These are phyloP conservation scores for Acer negundo DNA, from an alignment of 345 rosid species.

Conservation along the genomic window DNA sequence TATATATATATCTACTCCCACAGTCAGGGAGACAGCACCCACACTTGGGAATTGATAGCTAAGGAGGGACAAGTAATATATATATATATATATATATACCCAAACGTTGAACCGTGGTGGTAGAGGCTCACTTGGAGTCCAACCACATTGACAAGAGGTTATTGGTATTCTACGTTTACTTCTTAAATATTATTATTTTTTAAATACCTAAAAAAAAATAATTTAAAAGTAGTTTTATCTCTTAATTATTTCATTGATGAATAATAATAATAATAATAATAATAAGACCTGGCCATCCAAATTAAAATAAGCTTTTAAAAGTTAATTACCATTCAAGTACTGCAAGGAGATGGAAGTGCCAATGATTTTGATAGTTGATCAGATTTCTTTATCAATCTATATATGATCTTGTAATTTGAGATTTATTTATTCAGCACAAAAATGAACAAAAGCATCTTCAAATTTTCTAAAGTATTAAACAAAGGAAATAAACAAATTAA, in stretches of 20 bases:
- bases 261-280: too few species aligned
- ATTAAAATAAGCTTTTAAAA: neutral
- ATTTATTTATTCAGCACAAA: neutral
- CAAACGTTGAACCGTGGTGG: too few species aligned
- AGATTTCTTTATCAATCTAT: neutral
- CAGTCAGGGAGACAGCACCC: too few species aligned
- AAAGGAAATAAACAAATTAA: neutral
- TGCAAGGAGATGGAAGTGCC: neutral
- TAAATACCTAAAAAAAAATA: neutral
- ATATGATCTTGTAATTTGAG: too few species aligned
- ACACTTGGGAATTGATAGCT: too few species aligned
- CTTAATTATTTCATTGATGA: neutral
- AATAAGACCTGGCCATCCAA: neutral
- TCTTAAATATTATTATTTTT: too few species aligned
- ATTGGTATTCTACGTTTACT: neutral
- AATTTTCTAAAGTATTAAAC: neutral
- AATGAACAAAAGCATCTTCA: conserved; percentile 1
- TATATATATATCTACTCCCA: too few species aligned
- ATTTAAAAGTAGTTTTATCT: too few species aligned
- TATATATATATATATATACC: too few species aligned
- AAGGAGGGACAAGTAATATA: too few species aligned
- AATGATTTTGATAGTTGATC: neutral
- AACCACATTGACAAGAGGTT: too few species aligned
- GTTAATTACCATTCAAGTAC: neutral
- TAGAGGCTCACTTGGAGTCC: too few species aligned